These are phyloP conservation scores for Coprinopsis cinerea DNA, from an alignment of 768 basidiomycete genomes.

Conservation along the genomic window DNA sequence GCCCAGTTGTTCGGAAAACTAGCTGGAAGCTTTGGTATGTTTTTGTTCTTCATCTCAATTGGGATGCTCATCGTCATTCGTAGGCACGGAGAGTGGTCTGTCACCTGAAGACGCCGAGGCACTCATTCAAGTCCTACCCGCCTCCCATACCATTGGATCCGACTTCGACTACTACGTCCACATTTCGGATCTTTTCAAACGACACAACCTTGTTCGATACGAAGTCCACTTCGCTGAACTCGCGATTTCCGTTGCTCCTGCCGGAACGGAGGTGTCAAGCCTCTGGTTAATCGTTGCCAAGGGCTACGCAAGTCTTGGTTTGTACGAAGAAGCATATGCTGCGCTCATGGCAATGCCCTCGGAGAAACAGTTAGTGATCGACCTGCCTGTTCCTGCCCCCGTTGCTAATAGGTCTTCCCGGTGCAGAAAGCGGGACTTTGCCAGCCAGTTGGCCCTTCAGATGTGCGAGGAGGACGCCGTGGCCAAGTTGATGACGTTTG, in stretches of 20 bases:
- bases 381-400: conserved; percentile 9
- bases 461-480: conserved; percentile 91
- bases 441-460: conserved; percentile 75
- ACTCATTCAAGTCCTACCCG: conserved; percentile 55
- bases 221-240: conserved; percentile 74
- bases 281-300: conserved; percentile 78
- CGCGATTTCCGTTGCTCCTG: conserved; percentile 66
- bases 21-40: conserved; percentile 69
- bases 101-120: conserved; percentile 60
- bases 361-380: conserved; percentile 61
- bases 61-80: conserved; percentile 12
- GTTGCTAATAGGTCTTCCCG: too few relatives aligned
- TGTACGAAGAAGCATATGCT: conserved; percentile 86
- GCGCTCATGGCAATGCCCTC: conserved; percentile 69
- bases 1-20: conserved; percentile 66
- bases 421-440: conserved; percentile 80
- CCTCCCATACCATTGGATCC: conserved; percentile 48
- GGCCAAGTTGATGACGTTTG: conserved; percentile 70
- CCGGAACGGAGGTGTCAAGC: conserved; percentile 49
- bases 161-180: conserved; percentile 76
- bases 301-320: conserved; percentile 63
- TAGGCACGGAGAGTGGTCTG: conserved; percentile 45
- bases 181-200: conserved; percentile 68
- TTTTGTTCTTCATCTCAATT: conserved; percentile 5
- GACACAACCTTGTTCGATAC: conserved; percentile 44